A percentile compares a stretch with the other conserved stretches of the same genome.
Conservation (phyloP, 495 filamentous ascomycete genomes). For the Aspergillus affinis region DNA sequence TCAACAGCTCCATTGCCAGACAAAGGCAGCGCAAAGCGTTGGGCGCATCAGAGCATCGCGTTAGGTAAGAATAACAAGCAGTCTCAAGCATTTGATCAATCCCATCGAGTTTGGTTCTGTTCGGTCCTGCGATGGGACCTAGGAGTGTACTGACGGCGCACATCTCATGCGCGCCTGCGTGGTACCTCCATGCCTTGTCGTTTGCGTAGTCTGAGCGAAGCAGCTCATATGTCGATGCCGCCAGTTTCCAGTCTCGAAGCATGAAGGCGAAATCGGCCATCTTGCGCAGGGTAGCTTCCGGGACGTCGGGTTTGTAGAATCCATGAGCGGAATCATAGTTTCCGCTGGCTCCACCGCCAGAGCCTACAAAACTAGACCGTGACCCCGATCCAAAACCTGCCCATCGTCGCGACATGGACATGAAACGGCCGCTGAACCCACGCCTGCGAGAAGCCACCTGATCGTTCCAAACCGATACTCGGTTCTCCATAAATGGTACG, state of each 20-base stretch:
- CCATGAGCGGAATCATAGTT: slow-evolving; percentile 79
- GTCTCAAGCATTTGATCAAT: slow-evolving; percentile 84
- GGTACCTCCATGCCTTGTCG: slow-evolving; percentile 95
- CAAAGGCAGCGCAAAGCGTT: slow-evolving; percentile 74
- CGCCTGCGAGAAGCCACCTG: slow-evolving; percentile 88
- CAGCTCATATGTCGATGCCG: slow-evolving; percentile 85
- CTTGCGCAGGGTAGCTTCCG: slow-evolving; percentile 89
- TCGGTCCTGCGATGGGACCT: slow-evolving; percentile 64
- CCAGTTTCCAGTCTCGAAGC: slow-evolving; percentile 92
- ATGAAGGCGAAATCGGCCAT: slow-evolving; percentile 95
- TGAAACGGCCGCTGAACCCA: slow-evolving; percentile 84
- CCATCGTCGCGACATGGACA: slow-evolving; percentile 87
- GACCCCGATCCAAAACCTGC: slow-evolving; percentile 70
- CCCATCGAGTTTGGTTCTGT: slow-evolving; percentile 72
- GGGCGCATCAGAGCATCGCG: slow-evolving; percentile 71
- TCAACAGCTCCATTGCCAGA: slow-evolving; percentile 77
- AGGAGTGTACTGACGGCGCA: slow-evolving; percentile 78
- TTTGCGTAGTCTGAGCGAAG: slow-evolving; percentile 83
- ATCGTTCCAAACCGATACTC: slow-evolving; percentile 90
- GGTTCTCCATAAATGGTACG: slow-evolving; percentile 91
- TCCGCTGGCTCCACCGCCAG: slow-evolving; percentile 41
- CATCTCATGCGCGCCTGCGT: slow-evolving; percentile 93
- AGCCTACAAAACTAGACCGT: slow-evolving; percentile 40
- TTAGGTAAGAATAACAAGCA: slow-evolving; percentile 87
- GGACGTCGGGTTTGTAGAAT: slow-evolving; percentile 78